Evolutionary conservation across 169 alveolate species (phyloP), one percentile per base, ranked within the genome.

Genomic region (Plasmodium gaboni): DNA sequence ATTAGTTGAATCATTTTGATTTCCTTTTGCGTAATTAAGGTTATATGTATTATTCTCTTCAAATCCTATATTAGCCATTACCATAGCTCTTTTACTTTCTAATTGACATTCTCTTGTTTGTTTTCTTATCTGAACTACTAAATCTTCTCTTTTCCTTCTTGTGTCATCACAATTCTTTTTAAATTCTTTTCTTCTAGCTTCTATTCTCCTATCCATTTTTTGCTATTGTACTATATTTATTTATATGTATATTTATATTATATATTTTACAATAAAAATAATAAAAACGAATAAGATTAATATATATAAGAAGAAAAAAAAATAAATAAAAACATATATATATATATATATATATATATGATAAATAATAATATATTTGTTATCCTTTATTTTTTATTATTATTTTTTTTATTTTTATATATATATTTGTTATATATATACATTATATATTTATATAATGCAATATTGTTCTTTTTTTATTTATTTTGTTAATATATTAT

Each of bases 61-160:
- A 15, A 70, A 53, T 3, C 92, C 89, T 64, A 73, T 68, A 53
- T 46, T 68, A 48, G 46, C 92, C 64, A 72, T 50, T n/a, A 87
- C 93, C 61, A 86, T 55, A 46, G 93, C 95, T 69, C 98, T 93
- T 71, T 94, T 95, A 76, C 95, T 94, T 67, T 95, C 96, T 71
- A 96, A 80, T 65, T 95, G 95, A 51, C 95, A 94, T 89, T 96
- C 98, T 28, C 98, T 94, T 71, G 92, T 95, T 88, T 95, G 97
- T 88, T 96, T 96, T 51, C 98, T 96, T 63, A 96, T 96, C 83
- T 96, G 98, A 19, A 97, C 97, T 73, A 95, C 97, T 67, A 94
- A 90, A 88, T 96, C 98, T 92, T 97, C 98, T 55, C 98, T 85
- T 88, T 94, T 95, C 48, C 98, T 93, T 32, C 98, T 93, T 7